These are phyloP conservation scores for Diplocarpon rosae DNA, from an alignment of 2,329 filamentous ascomycete species.

Conservation along the genomic window DNA sequence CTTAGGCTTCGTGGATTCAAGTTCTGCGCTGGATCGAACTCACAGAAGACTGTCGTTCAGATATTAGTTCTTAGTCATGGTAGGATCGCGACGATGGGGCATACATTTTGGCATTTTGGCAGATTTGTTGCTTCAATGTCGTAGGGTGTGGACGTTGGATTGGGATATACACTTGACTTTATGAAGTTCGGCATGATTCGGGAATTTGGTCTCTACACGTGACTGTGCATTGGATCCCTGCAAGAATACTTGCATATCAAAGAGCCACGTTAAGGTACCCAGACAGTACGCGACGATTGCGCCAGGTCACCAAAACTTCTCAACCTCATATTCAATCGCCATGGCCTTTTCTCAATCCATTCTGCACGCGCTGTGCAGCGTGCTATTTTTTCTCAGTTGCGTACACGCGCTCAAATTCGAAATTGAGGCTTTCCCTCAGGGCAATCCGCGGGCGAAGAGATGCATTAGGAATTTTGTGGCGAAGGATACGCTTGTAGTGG, in stretches of 20 bases:
- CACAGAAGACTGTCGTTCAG: constrained; percentile 55
- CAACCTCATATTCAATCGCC: constrained; percentile 12
- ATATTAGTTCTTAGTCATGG: constrained; percentile 28
- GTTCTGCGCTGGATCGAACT: constrained; percentile 25
- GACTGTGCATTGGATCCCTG: background rate
- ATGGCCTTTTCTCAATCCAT: constrained; percentile 42
- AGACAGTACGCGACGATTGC: no score
- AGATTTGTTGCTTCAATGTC: background rate
- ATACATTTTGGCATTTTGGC: constrained; percentile 79
- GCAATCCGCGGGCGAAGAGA: constrained; percentile 61
- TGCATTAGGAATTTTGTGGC: constrained; percentile 95
- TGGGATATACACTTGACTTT: background rate
- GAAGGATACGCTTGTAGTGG: constrained; percentile 86
- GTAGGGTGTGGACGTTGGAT: background rate
- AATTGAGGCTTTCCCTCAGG: constrained; percentile 56
- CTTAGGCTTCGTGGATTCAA: constrained; percentile 4
- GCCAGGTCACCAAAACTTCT: background rate
- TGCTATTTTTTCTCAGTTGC: constrained; percentile 43
- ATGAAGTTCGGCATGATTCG: background rate
- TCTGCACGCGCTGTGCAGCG: constrained; percentile 47
- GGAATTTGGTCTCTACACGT: background rate
- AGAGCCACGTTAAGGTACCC: background rate
- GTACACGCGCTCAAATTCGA: constrained; percentile 84
- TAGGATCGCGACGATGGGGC: constrained; percentile 27
- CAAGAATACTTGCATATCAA: background rate